phyloP scores from a whole-genome alignment of 192 early-diverging fungal genomes.

The Geranomyces michiganensis region DNA sequence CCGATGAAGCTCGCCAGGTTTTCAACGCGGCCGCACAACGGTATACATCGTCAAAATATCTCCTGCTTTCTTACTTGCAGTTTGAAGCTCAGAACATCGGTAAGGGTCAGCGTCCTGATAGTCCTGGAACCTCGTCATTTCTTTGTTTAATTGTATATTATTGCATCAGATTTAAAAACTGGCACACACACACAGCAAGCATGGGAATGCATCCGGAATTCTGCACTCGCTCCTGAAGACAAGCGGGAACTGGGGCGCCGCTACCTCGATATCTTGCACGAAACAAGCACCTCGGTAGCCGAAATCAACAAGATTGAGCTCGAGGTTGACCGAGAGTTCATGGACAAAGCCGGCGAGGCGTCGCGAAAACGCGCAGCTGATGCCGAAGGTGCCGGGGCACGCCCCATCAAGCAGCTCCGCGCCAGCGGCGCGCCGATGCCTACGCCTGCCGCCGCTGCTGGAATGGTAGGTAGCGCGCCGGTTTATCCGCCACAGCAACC shows the following conservation, averaged over 20 bases:
- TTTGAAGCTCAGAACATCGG: constrained; percentile 67
- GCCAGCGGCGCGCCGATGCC: neutral
- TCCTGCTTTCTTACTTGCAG: constrained; percentile 58
- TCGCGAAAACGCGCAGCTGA: constrained; percentile 22
- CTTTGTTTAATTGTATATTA: neutral
- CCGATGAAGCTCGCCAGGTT: constrained; percentile 45
- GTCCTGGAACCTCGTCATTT: constrained; percentile 1
- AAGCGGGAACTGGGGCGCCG: constrained; percentile 57
- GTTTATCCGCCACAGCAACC: constrained; percentile 2
- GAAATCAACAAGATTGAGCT: constrained; percentile 52
- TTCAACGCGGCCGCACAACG: constrained; percentile 50
- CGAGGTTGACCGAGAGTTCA: constrained; percentile 28
- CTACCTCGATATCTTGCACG: constrained; percentile 61
- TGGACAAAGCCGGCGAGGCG: constrained; percentile 14
- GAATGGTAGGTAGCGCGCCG: constrained; percentile 5
- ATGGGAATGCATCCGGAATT: constrained; percentile 53
- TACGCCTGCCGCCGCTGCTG: neutral
- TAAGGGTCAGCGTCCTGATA: constrained; percentile 21
- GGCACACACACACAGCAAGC: constrained; percentile 33
- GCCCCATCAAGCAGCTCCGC: constrained; percentile 22
- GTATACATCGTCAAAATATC: constrained; percentile 56
- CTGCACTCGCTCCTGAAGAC: constrained; percentile 51
- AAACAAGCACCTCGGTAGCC: constrained; percentile 50
- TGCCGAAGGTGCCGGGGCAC: neutral
- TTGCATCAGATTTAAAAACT: neutral